These are phyloP conservation scores for Citrus sp. DNA, from an alignment of 345 rosid species.

Conservation along the genomic window DNA sequence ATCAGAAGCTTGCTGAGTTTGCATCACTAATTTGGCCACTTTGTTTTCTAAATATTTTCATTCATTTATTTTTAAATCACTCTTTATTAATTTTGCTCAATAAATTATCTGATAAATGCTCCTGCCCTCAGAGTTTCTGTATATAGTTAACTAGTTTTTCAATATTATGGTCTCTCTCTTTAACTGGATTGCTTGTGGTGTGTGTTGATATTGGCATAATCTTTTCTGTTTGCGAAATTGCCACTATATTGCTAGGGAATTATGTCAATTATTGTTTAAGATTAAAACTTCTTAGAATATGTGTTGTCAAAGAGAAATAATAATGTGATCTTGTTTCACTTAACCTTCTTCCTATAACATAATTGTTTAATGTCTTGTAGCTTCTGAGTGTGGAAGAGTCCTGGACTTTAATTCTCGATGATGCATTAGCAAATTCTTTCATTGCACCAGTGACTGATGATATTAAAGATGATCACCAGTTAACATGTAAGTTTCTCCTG, in stretches of 20 bases:
- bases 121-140: neutral
- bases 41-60: neutral
- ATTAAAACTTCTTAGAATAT: neutral
- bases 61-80: neutral
- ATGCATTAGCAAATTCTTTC: slow-evolving; percentile 91
- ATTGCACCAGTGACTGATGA: slow-evolving; percentile 75
- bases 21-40: neutral
- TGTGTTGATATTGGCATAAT: neutral
- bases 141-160: neutral
- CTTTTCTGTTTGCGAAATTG: neutral
- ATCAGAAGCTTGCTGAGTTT: neutral
- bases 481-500: slow-evolving; percentile 57
- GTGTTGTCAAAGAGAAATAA: neutral
- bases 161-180: neutral
- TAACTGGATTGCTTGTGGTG: neutral
- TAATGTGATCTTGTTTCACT: neutral
- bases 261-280: neutral
- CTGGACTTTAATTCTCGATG: slow-evolving; percentile 81
- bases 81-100: neutral
- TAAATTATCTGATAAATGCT: neutral
- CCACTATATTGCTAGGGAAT: neutral
- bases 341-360: neutral
- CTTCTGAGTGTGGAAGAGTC: slow-evolving; percentile 63
- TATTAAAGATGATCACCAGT: slow-evolving; percentile 81
- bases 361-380: slow-evolving; percentile 29